Conservation (phyloP, 352 stramenopile species). For the Elongisporangium senticosum region DNA sequence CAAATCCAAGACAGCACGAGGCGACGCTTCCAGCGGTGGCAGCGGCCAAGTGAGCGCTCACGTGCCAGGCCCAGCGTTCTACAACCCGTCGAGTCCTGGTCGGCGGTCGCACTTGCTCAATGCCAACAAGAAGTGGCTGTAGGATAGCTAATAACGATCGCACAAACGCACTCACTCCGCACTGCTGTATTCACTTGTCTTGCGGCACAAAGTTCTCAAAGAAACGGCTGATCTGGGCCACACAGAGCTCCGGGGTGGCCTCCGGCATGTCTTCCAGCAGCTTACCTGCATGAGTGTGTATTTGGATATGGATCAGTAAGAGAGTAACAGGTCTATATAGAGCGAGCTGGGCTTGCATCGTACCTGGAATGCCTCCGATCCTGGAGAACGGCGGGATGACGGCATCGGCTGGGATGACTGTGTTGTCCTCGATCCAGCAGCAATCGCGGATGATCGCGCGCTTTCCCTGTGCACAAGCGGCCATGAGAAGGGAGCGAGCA, state of each 20-base stretch:
- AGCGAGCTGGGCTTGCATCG: background rate
- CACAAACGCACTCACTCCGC: background rate
- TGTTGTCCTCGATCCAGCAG: constrained; percentile 80
- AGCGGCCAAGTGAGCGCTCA: constrained; percentile 12
- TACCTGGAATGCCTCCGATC: constrained; percentile 71
- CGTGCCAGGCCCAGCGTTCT: constrained; percentile 57
- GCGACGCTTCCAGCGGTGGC: constrained; percentile 8
- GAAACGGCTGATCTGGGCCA: constrained; percentile 72
- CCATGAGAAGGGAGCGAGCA: constrained; percentile 1
- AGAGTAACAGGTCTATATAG: background rate
- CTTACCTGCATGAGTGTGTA: constrained; percentile 36
- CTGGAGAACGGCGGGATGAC: constrained; percentile 76
- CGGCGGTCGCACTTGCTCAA: constrained; percentile 67
- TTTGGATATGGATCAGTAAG: constrained; percentile 4
- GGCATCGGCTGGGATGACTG: constrained; percentile 63
- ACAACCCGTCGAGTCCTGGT: constrained; percentile 48
- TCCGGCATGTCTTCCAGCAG: constrained; percentile 75
- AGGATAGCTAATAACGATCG: background rate
- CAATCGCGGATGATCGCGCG: constrained; percentile 81
- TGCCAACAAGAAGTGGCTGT: constrained; percentile 80
- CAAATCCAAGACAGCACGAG: constrained; percentile 34
- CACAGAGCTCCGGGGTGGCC: constrained; percentile 67
- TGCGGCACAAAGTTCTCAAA: constrained; percentile 78
- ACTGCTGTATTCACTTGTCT: constrained; percentile 19
- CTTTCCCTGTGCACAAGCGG: constrained; percentile 41